Evolutionary conservation across 495 filamentous ascomycete species (phyloP).

Genomic region (Podospora pseudoanserina): DNA sequence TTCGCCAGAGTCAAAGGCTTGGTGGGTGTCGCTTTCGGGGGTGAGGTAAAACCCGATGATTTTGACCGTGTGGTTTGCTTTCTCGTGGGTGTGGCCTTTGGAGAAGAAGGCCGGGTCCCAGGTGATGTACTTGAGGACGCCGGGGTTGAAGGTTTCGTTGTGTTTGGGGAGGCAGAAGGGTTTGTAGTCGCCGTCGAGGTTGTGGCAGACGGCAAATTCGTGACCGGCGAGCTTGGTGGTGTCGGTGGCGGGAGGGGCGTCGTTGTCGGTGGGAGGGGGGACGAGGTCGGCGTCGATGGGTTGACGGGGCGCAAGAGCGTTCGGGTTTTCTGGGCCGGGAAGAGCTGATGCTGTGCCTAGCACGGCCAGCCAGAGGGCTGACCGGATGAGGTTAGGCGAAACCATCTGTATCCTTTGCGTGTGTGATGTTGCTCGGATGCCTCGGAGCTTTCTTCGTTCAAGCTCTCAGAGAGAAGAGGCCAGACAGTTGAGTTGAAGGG

Average conservation of each 20-base stretch:
- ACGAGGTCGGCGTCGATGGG: conserved; percentile 2
- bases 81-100: background rate
- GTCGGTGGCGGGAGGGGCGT: background rate
- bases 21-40: background rate
- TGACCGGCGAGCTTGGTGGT: background rate
- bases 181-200: background rate
- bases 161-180: conserved; percentile 1
- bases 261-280: background rate
- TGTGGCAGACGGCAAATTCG: background rate
- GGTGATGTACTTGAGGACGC: background rate
- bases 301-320: background rate
- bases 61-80: background rate
- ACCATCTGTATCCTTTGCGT: background rate
- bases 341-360: background rate
- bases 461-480: background rate
- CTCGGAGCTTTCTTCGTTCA: background rate
- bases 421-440: background rate
- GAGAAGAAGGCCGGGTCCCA: conserved; percentile 1
- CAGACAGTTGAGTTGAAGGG: background rate
- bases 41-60: conserved; percentile 2
- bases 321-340: background rate
- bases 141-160: background rate
- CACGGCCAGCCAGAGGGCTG: conserved; percentile 1
- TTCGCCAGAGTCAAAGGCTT: background rate
- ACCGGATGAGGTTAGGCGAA: background rate